Percentiles rank a stretch among this genome's conserved stretches.
Conservation (phyloP, 305 asterid species). For the Salvia sclarea region DNA sequence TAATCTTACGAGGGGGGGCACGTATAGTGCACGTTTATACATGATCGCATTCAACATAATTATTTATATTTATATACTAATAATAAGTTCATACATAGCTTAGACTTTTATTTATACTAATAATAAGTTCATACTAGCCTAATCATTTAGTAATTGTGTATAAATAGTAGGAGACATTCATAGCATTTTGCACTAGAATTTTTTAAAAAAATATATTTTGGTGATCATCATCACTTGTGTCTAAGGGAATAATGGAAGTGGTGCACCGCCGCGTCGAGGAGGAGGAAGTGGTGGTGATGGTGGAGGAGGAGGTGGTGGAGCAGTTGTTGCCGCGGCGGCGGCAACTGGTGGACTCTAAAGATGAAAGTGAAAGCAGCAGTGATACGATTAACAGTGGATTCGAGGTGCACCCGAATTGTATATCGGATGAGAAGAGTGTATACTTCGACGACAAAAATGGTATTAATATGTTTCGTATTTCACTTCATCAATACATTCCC, state of each 20-base stretch:
- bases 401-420: background rate
- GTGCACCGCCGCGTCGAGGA: conserved; percentile 27
- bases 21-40: background rate
- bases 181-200: background rate
- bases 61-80: too few species aligned
- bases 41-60: background rate
- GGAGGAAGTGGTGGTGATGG: conserved; percentile 28
- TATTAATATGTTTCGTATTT: conserved; percentile 12
- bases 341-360: background rate
- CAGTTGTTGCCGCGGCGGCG: conserved; percentile 27
- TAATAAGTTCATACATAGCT: background rate
- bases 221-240: background rate
- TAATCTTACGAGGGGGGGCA: background rate
- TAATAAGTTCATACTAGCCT: too few species aligned
- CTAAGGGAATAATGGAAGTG: conserved; percentile 34
- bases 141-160: background rate
- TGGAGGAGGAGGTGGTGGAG: conserved; percentile 32
- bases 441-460: conserved; percentile 43
- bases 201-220: background rate
- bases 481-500: background rate
- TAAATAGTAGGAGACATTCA: background rate
- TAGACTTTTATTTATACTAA: too few species aligned
- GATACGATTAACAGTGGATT: background rate
- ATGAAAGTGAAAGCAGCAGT: background rate
- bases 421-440: conserved; percentile 23